Conservation (phyloP, 2,329 filamentous ascomycete species). For the Penicillium sp. region DNA sequence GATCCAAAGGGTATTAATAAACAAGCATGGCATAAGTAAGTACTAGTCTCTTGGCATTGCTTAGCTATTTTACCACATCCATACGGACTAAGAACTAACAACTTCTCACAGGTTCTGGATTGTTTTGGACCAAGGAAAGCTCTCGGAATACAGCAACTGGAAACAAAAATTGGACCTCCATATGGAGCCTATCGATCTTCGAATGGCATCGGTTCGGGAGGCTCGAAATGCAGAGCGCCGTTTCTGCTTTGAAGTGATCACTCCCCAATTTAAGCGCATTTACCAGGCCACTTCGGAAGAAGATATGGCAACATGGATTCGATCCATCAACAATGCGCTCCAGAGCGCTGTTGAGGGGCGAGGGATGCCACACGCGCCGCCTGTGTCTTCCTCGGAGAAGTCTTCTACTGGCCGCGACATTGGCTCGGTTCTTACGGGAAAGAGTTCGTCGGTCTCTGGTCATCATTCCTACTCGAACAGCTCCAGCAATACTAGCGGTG, state of each 20-base stretch:
- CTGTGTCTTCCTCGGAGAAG: constrained; percentile 53
- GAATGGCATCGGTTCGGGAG: constrained; percentile 95
- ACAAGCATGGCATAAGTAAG: constrained; percentile 97
- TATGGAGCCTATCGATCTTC: constrained; percentile 96
- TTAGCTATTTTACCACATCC: not conserved
- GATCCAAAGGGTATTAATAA: constrained; percentile 96
- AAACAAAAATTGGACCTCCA: constrained; percentile 96
- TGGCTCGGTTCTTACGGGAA: constrained; percentile 89
- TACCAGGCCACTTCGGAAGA: constrained; percentile 98
- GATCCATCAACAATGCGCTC: constrained; percentile 92
- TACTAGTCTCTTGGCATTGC: constrained; percentile 25
- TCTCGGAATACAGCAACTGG: constrained; percentile 99
- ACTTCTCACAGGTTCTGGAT: constrained; percentile 81
- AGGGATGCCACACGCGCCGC: constrained; percentile 54
- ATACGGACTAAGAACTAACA: no score
- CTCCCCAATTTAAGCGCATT: constrained; percentile 90
- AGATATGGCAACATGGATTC: constrained; percentile 97
- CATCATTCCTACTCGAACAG: constrained; percentile 54
- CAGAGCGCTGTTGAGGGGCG: constrained; percentile 93
- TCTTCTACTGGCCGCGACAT: constrained; percentile 78
- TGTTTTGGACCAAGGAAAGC: constrained; percentile 91
- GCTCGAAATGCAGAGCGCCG: constrained; percentile 91
- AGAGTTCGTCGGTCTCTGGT: constrained; percentile 69
- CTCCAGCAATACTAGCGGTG: constrained; percentile 61
- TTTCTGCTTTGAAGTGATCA: constrained; percentile 98